Conservation (phyloP, 176 grass and related monocot species). For the Puya raimondii region DNA sequence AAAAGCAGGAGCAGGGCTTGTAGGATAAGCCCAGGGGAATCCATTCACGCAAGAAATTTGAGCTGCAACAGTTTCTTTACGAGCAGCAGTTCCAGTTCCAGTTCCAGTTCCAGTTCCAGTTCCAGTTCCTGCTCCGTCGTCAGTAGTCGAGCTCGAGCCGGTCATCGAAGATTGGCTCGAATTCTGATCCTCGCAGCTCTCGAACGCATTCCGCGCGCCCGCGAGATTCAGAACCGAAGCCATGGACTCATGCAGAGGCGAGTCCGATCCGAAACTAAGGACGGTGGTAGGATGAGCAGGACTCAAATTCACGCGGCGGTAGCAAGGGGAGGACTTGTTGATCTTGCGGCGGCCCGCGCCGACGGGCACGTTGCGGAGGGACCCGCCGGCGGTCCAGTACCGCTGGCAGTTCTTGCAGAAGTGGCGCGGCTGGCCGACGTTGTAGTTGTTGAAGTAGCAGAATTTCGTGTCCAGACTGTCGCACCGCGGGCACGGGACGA, state of each 20-base stretch:
- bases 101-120: too few species aligned
- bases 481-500: conserved; percentile 3
- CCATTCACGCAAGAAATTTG: too few species aligned
- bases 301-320: background rate
- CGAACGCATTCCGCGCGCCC: too few species aligned
- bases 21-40: too few species aligned
- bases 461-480: conserved; percentile 7
- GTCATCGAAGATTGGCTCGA: too few species aligned
- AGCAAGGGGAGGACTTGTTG: background rate
- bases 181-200: too few species aligned
- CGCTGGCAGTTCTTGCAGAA: conserved; percentile 9
- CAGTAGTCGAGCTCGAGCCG: too few species aligned
- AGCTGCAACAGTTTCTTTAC: too few species aligned
- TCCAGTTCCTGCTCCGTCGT: too few species aligned
- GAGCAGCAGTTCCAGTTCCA: too few species aligned
- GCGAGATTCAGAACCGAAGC: background rate
- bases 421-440: conserved; percentile 2
- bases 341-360: conserved; percentile 4
- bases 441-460: conserved; percentile 13
- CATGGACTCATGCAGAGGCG: background rate
- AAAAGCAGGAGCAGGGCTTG: background rate
- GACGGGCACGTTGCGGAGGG: background rate
- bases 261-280: background rate
- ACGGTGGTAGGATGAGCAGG: background rate
- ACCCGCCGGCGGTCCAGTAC: conserved; percentile 5